A percentile compares a stretch with the other conserved stretches of the same genome.
These are phyloP conservation scores for Nymphaea colorata DNA, from an alignment of 164 flowering plant species.

Conservation along the genomic window DNA sequence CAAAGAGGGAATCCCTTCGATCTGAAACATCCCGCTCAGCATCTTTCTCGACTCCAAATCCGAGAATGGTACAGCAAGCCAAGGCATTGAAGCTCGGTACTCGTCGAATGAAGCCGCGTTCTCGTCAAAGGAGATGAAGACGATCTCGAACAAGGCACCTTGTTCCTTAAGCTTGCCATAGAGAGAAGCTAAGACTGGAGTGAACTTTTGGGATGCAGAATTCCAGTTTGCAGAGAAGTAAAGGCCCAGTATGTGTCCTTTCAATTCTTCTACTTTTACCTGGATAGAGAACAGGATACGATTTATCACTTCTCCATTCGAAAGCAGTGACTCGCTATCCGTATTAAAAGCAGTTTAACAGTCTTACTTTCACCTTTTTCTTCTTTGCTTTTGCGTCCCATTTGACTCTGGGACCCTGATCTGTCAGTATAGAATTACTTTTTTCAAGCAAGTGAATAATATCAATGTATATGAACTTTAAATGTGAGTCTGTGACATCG, in stretches of 20 bases:
- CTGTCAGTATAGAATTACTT: neutral
- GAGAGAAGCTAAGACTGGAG: conserved; percentile 11
- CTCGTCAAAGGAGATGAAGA: conserved; percentile 26
- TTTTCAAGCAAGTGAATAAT: neutral
- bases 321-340: too few relatives aligned
- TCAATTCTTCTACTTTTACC: conserved; percentile 18
- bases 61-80: conserved; percentile 25
- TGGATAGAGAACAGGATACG: neutral
- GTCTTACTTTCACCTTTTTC: neutral
- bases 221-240: conserved; percentile 30
- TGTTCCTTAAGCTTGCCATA: conserved; percentile 13
- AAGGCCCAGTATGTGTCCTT: conserved; percentile 18
- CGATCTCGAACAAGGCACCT: conserved; percentile 19
- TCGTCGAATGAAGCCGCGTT: conserved; percentile 12
- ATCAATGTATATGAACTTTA: neutral
- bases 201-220: conserved; percentile 17
- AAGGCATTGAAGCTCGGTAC: conserved; percentile 20
- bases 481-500: too few relatives aligned
- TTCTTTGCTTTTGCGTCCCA: neutral
- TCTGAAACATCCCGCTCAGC: conserved; percentile 13
- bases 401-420: neutral
- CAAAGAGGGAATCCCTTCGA: conserved; percentile 24
- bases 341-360: too few relatives aligned
- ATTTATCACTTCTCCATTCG: neutral
- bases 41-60: conserved; percentile 20